Evolutionary conservation across 306 rosid species (phyloP).

Genomic region (Quercus ilex): DNA sequence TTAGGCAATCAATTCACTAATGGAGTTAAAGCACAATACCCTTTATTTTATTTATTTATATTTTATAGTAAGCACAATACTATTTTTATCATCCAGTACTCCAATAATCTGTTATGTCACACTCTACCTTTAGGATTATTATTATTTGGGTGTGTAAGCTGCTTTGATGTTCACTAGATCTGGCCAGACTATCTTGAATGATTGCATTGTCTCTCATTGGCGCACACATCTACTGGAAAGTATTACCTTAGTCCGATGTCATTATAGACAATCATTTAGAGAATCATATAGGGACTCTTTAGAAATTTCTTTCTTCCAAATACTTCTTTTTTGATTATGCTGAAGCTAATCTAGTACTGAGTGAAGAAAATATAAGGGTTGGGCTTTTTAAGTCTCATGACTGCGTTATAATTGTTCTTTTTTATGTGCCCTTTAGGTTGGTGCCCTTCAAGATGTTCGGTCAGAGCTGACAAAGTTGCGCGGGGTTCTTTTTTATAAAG

Average conservation of each 20-base stretch:
- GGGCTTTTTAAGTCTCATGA: conserved; percentile 12
- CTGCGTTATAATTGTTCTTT: conserved; percentile 19
- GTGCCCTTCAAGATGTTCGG: conserved; percentile 99
- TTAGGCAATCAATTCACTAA: background rate
- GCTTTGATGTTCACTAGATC: background rate
- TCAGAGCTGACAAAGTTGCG: conserved; percentile 88
- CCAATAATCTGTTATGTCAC: background rate
- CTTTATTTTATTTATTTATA: too few relatives aligned
- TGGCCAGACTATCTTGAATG: background rate
- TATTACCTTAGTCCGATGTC: background rate
- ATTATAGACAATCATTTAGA: background rate
- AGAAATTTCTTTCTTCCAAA: background rate
- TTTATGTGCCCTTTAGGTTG: conserved; percentile 59
- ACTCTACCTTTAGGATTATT: background rate
- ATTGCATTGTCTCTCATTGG: conserved; percentile 4
- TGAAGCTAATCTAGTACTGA: background rate
- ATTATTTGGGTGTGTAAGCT: background rate
- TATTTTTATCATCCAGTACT: background rate
- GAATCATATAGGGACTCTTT: background rate
- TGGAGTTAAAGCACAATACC: background rate
- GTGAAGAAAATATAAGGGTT: background rate
- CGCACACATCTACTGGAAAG: background rate
- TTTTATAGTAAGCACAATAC: background rate
- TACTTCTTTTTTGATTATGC: background rate
- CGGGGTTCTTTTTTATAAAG: conserved; percentile 81